These are phyloP conservation scores for Scedosporium apiospermum DNA, from an alignment of 2,329 filamentous ascomycete genomes.

Conservation along the genomic window DNA sequence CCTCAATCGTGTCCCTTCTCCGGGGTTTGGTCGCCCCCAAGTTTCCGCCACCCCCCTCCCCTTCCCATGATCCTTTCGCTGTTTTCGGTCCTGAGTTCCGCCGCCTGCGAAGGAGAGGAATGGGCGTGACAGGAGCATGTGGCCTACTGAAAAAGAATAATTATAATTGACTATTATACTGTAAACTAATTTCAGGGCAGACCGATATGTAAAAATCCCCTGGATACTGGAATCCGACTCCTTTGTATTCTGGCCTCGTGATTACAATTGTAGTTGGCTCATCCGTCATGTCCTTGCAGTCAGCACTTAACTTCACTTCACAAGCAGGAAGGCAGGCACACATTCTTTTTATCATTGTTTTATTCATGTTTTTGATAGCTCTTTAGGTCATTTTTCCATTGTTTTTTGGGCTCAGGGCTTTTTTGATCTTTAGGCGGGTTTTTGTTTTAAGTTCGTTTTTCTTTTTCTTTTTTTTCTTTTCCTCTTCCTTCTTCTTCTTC, in stretches of 20 bases:
- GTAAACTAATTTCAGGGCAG: no score
- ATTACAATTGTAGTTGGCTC: no score
- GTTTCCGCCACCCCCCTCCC: not conserved
- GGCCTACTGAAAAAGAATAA: not conserved
- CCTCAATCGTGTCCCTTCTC: not conserved
- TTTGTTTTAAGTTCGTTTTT: not conserved
- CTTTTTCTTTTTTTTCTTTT: not conserved
- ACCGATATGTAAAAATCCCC: no score
- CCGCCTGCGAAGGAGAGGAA: not conserved
- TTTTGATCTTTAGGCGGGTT: not conserved
- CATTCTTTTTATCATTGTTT: slow-evolving; percentile 1
- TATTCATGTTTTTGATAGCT: slow-evolving; percentile 3
- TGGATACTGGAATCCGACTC: no score
- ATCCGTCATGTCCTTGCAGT: no score
- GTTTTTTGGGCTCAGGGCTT: not conserved
- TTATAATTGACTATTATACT: no score
- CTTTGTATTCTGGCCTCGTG: no score
- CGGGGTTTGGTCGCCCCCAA: not conserved
- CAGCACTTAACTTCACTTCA: not conserved
- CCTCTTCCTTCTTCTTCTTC: not conserved
- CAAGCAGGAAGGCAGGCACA: not conserved
- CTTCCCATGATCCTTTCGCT: not conserved
- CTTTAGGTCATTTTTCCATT: slow-evolving; percentile 1
- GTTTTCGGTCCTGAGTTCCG: slow-evolving; percentile 1
- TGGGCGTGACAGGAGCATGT: not conserved